These are phyloP conservation scores for Phytophthora europaea DNA, from an alignment of 352 stramenopile species.

Conservation along the genomic window DNA sequence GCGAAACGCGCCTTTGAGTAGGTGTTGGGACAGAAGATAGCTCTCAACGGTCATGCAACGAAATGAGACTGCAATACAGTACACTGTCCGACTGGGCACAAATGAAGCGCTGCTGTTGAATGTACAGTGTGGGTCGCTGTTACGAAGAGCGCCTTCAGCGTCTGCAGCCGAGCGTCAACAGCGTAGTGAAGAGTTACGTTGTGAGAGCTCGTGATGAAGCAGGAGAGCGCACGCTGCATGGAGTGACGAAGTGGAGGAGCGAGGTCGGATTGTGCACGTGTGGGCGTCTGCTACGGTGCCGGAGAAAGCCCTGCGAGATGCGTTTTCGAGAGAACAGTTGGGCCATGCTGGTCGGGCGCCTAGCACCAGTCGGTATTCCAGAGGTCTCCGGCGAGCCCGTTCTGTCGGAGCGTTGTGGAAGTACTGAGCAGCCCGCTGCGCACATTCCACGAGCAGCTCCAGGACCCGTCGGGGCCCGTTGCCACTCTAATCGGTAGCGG, in stretches of 20 bases:
- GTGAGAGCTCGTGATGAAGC: not conserved
- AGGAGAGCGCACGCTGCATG: not conserved
- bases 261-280: slow-evolving; percentile 14
- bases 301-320: not conserved
- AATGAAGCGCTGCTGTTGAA: too few species aligned
- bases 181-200: slow-evolving; percentile 15
- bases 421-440: not conserved
- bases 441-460: slow-evolving; percentile 3
- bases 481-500: not conserved
- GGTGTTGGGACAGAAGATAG: too few species aligned
- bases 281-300: slow-evolving; percentile 19
- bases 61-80: too few species aligned
- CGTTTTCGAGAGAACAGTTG: slow-evolving; percentile 16
- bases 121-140: too few species aligned
- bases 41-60: too few species aligned
- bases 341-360: slow-evolving; percentile 12
- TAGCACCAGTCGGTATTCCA: slow-evolving; percentile 9
- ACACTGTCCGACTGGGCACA: too few species aligned
- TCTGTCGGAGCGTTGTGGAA: slow-evolving; percentile 7
- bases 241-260: slow-evolving; percentile 19
- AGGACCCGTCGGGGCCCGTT: slow-evolving; percentile 2
- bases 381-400: slow-evolving; percentile 1
- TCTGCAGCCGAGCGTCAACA: slow-evolving; percentile 11
- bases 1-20: too few species aligned
- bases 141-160: slow-evolving; percentile 16